Evolutionary conservation across 2,329 filamentous ascomycete species (phyloP), one percentile per base, ranked within the genome.

Genomic region (Amesomyces nigricolor): DNA sequence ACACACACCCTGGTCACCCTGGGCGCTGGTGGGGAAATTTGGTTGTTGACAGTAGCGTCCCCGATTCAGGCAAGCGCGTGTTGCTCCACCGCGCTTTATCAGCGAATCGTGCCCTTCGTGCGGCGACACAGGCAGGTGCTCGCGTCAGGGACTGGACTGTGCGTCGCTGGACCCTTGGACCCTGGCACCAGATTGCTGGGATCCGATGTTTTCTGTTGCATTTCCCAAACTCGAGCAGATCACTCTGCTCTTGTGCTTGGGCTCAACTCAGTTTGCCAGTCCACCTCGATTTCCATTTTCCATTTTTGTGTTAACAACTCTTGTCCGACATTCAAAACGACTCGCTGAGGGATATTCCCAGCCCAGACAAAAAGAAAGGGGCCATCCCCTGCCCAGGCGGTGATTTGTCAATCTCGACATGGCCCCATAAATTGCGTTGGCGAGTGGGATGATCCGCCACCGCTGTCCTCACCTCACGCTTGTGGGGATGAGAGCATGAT

Each of bases 1-100:
- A 26, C 22, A 26, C 22, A 26, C 22, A 26, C 22, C 22, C 22
- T 4, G 22, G 22, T 26, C 22, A 26, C 22, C 22, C 22, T 50
- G n/a, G 54, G 52, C 44, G 45, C 53, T 64, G 58, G 63, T 65
- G 63, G 63, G 63, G 63, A 65, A 64, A 64, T 64, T 65, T 60
- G 61, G 61, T 64, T 64, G 62, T 64, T 64, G 62, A 63, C 61
- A 62, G 55, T 47, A 53, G 56, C 42, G 56, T 55, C 56, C 53
- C 62, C 61, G 37, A 61, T 54, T 40, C 9, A 55, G 62, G 59
- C 49, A 64, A 64, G 62, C 56, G 61, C 54, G 54, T 22, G 39
- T 53, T 26, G 29, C 58, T 54, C 56, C 53, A 44, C 53, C 43
- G 39, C 57, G 59, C 51, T 53, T 53, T 62, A 56, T 61, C 61